Base-by-base conservation (phyloP, 2,329 filamentous ascomycete genomes). In the Phaeosphaeria sp. region DNA sequence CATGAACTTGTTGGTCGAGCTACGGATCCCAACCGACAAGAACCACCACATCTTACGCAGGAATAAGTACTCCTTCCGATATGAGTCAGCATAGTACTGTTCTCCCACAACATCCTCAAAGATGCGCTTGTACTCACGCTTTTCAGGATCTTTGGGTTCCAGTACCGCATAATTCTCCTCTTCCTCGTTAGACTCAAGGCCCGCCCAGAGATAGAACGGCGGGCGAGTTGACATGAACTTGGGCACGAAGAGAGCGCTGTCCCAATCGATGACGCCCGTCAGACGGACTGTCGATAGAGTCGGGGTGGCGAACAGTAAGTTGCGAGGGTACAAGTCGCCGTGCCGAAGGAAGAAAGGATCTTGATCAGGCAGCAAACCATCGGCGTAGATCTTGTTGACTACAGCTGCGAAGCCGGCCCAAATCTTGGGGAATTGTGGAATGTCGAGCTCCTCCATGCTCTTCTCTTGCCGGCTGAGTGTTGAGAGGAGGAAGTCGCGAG, bases 31-130 rank as follows among this genome's bases (percentile, higher is more conserved):
- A 7, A 30, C 8, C 17, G 33, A 17, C 39, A 45, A 20, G 39
- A 44, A 51, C 13, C 30, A 30, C 13, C 36, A 59, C 48, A 59
- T 55, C 6, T 48, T 40, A n/a, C 56, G 13, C 24, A 42, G 27
- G 11, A 59, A 22, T 9, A 55, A 24, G n/a, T 42, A 43, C 22
- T 55, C 51, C n/a, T 47, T 42, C 5, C n/a, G 21, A 17, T 45
- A 50, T 1, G 50, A 20, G 7, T 50, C 20, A 2, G 39, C 36
- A 9, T 21, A 43, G 22, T 49, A 53, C 8, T 43, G 22, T 9
- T 44, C n/a, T 8, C 52, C 45, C 36, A 53, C 50, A 18, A 36
- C 40, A 20, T 46, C 45, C 33, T 53, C 40, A 33, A 46, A 48
- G 15, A 22, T 22, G 15, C 25, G 30, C 22, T 52, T 52, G 11